Conservation (phyloP, 768 basidiomycete species). For the Leucosporidium scottii region DNA sequence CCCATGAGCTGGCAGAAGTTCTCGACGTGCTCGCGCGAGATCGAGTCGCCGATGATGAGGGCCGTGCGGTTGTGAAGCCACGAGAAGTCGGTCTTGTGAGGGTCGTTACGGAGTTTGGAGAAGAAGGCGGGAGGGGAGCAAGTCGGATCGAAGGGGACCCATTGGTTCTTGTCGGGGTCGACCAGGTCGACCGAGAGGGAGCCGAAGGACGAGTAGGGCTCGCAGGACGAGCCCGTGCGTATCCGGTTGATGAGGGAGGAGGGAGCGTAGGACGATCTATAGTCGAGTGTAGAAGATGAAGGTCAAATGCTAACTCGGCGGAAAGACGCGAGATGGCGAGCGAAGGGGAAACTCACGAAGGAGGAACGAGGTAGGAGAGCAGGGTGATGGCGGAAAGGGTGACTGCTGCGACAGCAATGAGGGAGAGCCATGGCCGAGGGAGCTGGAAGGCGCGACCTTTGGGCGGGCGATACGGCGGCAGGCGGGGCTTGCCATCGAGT, state of each 20-base stretch:
- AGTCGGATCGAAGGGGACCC: conserved; percentile 26
- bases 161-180: conserved; percentile 30
- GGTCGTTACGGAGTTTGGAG: conserved; percentile 25
- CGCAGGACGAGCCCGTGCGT: conserved; percentile 15
- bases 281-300: no score
- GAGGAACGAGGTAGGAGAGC: conserved; percentile 18
- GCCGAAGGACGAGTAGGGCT: conserved; percentile 30
- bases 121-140: conserved; percentile 33
- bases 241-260: conserved; percentile 12
- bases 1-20: conserved; percentile 38
- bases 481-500: background rate
- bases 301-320: background rate
- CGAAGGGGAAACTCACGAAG: conserved; percentile 8
- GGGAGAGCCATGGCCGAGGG: conserved; percentile 17
- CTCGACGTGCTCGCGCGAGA: conserved; percentile 38
- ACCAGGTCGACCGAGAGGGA: conserved; percentile 23
- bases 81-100: conserved; percentile 13
- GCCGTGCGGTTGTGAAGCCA: conserved; percentile 36
- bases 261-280: conserved; percentile 5
- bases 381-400: conserved; percentile 20
- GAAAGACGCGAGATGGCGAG: background rate
- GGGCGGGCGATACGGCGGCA: conserved; percentile 1
- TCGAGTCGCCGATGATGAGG: conserved; percentile 36
- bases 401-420: conserved; percentile 1
- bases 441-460: conserved; percentile 4